phyloP scores from a whole-genome alignment of 345 rosid species.

The Boechera retrofracta region DNA sequence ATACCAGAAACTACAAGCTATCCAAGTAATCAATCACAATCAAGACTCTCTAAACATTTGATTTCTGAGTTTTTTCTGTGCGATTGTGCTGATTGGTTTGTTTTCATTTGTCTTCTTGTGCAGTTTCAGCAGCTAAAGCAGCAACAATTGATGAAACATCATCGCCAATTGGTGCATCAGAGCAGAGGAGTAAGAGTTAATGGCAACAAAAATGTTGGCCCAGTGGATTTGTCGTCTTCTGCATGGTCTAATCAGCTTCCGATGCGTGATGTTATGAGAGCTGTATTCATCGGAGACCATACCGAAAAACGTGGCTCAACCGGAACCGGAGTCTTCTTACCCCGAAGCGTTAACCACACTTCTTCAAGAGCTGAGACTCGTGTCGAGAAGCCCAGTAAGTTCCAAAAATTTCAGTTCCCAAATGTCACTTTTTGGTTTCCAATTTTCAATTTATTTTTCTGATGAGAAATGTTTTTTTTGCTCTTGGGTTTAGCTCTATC shows the following conservation, averaged over 20 bases:
- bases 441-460: background rate
- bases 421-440: background rate
- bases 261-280: constrained; percentile 53
- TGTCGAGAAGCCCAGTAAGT: constrained; percentile 64
- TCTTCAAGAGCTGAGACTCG: constrained; percentile 46
- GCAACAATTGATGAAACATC: constrained; percentile 55
- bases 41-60: background rate
- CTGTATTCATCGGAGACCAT: constrained; percentile 59
- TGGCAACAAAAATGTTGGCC: constrained; percentile 28
- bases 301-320: constrained; percentile 60
- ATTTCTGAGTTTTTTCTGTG: background rate
- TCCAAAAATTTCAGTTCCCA: background rate
- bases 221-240: constrained; percentile 53
- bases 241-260: constrained; percentile 60
- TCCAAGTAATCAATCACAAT: constrained; percentile 49
- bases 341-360: constrained; percentile 52
- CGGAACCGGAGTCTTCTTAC: constrained; percentile 93
- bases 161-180: constrained; percentile 43
- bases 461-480: constrained; percentile 9
- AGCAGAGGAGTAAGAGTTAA: constrained; percentile 15
- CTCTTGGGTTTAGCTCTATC: constrained; percentile 44
- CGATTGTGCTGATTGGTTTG: background rate
- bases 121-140: constrained; percentile 68
- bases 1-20: constrained; percentile 62
- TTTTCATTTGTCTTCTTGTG: constrained; percentile 1